Conservation (phyloP, 108 stramenopile species). For the Parietichytrium sp. region DNA sequence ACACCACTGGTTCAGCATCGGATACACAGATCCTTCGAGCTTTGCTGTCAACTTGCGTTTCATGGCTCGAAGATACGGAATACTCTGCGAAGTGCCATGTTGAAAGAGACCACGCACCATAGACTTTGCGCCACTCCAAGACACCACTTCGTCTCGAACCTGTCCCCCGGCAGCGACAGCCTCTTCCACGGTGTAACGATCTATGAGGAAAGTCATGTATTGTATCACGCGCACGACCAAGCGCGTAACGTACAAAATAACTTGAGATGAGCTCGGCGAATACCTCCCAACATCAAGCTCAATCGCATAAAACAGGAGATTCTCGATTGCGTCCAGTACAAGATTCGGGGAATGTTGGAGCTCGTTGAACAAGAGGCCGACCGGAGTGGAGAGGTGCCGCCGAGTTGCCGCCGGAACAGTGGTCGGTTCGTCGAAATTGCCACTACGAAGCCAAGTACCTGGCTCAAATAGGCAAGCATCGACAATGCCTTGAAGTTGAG, state of each 20-base stretch:
- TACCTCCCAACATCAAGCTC: constrained; percentile 73
- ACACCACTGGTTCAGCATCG: constrained; percentile 94
- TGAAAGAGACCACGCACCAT: not conserved
- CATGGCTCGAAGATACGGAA: not conserved
- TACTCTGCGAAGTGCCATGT: not conserved
- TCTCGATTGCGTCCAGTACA: constrained; percentile 73
- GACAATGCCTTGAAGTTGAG: constrained; percentile 84
- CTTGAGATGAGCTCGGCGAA: constrained; percentile 37
- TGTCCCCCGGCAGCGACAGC: not conserved
- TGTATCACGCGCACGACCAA: constrained; percentile 88
- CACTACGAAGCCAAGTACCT: constrained; percentile 76
- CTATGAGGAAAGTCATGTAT: constrained; percentile 80
- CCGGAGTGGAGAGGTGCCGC: constrained; percentile 74
- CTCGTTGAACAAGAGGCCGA: constrained; percentile 89
- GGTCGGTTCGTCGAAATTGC: constrained; percentile 55
- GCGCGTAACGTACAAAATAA: constrained; percentile 89
- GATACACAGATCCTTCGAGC: constrained; percentile 61
- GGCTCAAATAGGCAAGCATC: constrained; percentile 93
- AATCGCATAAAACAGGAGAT: constrained; percentile 83
- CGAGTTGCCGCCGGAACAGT: not conserved
- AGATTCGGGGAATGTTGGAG: constrained; percentile 87
- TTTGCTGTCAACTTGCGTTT: constrained; percentile 32
- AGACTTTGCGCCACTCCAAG: not conserved
- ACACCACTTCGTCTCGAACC: not conserved
- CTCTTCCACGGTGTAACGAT: constrained; percentile 43